Percentiles rank a stretch among this genome's conserved stretches.
phyloP scores from a whole-genome alignment of 495 filamentous ascomycete species.

The Margaritispora aquatica region DNA sequence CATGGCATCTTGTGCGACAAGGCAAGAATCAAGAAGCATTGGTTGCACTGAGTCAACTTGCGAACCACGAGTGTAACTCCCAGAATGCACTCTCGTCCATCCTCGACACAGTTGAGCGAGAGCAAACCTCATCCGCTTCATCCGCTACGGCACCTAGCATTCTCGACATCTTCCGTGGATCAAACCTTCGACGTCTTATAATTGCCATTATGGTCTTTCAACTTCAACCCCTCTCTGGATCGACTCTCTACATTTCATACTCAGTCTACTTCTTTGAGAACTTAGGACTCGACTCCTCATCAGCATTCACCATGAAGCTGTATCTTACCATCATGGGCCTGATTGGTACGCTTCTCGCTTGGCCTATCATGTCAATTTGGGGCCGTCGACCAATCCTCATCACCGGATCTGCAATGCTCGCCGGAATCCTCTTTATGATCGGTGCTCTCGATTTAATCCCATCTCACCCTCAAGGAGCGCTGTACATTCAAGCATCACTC shows the following conservation, averaged over 20 bases:
- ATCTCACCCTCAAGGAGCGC: conserved; percentile 22
- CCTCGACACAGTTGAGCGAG: conserved; percentile 3
- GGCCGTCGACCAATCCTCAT: conserved; percentile 49
- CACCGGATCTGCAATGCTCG: conserved; percentile 37
- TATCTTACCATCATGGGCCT: conserved; percentile 44
- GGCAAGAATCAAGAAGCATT: conserved; percentile 2
- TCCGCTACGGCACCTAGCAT: conserved; percentile 40
- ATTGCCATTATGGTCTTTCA: conserved; percentile 57
- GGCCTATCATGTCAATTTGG: conserved; percentile 25
- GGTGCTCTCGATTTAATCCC: conserved; percentile 23
- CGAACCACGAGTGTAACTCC: background rate
- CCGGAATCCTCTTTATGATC: conserved; percentile 30
- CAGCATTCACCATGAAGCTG: conserved; percentile 46
- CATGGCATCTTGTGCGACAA: conserved; percentile 66
- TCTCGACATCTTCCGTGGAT: conserved; percentile 44
- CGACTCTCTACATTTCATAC: conserved; percentile 62
- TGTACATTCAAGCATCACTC: conserved; percentile 44
- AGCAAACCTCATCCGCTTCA: background rate
- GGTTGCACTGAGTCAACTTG: conserved; percentile 5
- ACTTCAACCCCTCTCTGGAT: conserved; percentile 61
- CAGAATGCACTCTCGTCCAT: conserved; percentile 11
- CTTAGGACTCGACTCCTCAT: conserved; percentile 49
- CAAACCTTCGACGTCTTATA: conserved; percentile 48
- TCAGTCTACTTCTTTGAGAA: conserved; percentile 62
- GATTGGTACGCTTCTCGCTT: conserved; percentile 12